Evolutionary conservation across 495 filamentous ascomycete genomes (phyloP).

Genomic region (Trichoderma erinaceum): DNA sequence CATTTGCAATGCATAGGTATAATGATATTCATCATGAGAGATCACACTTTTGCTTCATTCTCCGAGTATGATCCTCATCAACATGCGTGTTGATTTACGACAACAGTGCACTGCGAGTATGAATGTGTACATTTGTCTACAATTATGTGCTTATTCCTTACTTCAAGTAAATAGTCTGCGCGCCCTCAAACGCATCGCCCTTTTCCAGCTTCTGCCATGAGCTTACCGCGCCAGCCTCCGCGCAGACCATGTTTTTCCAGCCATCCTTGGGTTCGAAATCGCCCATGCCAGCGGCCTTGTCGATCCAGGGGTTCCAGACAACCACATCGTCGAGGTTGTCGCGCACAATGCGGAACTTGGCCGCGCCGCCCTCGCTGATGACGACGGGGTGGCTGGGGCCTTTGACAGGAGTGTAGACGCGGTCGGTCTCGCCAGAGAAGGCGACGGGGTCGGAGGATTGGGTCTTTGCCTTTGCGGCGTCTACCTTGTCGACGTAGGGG

Average conservation of each 20-base stretch:
- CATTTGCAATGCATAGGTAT: not conserved
- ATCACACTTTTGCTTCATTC: not conserved
- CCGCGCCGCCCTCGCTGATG: slow-evolving; percentile 54
- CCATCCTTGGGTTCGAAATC: slow-evolving; percentile 89
- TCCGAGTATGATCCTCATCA: not conserved
- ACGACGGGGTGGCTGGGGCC: slow-evolving; percentile 53
- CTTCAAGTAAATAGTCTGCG: slow-evolving; percentile 57
- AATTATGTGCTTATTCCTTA: not conserved
- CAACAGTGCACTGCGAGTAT: not conserved
- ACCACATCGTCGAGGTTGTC: slow-evolving; percentile 81
- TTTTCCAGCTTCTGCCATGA: slow-evolving; percentile 78
- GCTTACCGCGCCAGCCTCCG: slow-evolving; percentile 81
- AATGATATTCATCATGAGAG: not conserved
- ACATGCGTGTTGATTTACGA: not conserved
- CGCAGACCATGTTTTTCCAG: slow-evolving; percentile 86
- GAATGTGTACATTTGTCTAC: not conserved
- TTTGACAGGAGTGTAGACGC: slow-evolving; percentile 56
- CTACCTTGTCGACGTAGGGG: slow-evolving; percentile 77
- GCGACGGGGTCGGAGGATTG: slow-evolving; percentile 46
- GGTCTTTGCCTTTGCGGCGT: slow-evolving; percentile 49
- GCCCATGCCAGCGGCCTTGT: slow-evolving; percentile 70
- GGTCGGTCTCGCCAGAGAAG: slow-evolving; percentile 73
- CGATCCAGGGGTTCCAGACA: slow-evolving; percentile 96
- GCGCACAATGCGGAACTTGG: slow-evolving; percentile 64
- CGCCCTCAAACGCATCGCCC: slow-evolving; percentile 85